A percentile compares a stretch with the other conserved stretches of the same genome.
Conservation (phyloP, 768 basidiomycete genomes). For the Rhizopogon roseolus region DNA sequence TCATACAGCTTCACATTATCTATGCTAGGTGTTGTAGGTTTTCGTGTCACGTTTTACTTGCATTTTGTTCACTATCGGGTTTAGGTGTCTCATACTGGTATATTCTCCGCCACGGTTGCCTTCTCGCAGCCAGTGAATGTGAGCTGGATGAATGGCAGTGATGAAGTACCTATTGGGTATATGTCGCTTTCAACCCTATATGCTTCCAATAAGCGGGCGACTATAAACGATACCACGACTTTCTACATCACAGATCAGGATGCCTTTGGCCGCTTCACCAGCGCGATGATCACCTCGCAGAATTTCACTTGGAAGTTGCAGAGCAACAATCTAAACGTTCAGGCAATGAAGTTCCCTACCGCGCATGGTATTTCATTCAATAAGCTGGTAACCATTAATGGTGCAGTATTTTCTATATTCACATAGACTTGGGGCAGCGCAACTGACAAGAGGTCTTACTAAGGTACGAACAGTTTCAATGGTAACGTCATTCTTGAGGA, state of each 20-base stretch:
- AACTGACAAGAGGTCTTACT: slow-evolving; percentile 1
- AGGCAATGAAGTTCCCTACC: slow-evolving; percentile 63
- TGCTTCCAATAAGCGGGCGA: slow-evolving; percentile 51
- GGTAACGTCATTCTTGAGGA: slow-evolving; percentile 50
- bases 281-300: slow-evolving; percentile 56
- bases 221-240: slow-evolving; percentile 53
- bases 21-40: slow-evolving; percentile 49
- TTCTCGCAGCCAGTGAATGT: slow-evolving; percentile 57
- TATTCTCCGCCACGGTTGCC: slow-evolving; percentile 56
- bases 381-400: slow-evolving; percentile 55
- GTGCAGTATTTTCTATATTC: slow-evolving; percentile 22
- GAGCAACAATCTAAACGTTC: slow-evolving; percentile 53
- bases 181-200: slow-evolving; percentile 45
- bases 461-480: slow-evolving; percentile 61
- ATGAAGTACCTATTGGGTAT: slow-evolving; percentile 48
- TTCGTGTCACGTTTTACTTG: neutral
- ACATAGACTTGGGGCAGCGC: neutral
- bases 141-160: slow-evolving; percentile 48
- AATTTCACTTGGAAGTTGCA: slow-evolving; percentile 66
- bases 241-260: slow-evolving; percentile 53
- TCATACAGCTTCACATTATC: slow-evolving; percentile 43
- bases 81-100: slow-evolving; percentile 63
- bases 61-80: neutral
- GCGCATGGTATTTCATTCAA: slow-evolving; percentile 62
- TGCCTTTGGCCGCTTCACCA: slow-evolving; percentile 60